Evolutionary conservation across 2,329 filamentous ascomycete genomes (phyloP), one percentile per base, ranked within the genome.

Genomic region (Diaporthe amygdali): DNA sequence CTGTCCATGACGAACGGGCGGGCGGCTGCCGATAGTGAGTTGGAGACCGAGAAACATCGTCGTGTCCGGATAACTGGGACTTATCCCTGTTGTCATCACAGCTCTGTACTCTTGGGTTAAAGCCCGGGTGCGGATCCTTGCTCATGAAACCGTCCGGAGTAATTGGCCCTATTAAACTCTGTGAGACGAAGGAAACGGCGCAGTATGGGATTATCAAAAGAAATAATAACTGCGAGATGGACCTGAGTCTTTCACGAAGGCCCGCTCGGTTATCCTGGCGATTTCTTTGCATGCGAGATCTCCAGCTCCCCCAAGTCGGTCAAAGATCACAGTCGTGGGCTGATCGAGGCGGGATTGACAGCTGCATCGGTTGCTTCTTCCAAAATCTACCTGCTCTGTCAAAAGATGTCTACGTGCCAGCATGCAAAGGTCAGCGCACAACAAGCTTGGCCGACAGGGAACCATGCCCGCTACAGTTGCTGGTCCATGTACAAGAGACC

Each of bases 71-170:
- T 37, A 44, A 32, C 59, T 71, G 69, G 69, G 51, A 68, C 47
- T 20, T 15, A 56, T 52, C 71, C 71, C 47, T 73, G 71, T 34
- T 39, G 52, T 41, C 51, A 34, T 22, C 46, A 34, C 41, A 49
- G 64, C 64, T 73, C 49, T 63, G 71, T 71, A 59, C 64, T 47
- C 63, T 70, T 51, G 59, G 61, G 37, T 46, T 44, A 71, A 71
- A 56, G 56, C 49, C 67, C 63, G 67, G 54, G 14, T 51, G 27
- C 46, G 44, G 64, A 71, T 64, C 69, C 71, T 71, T 71, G 66
- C 44, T 59, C 68, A 70, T 73, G 56, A 32, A 32, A 73, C 71
- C 63, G 37, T 69, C 49, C 71, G 64, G 69, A 59, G 51, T 61
- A 51, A 69, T 64, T 66, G 71, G 46, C 41, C 56, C 64, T 61